phyloP scores from a whole-genome alignment of 495 filamentous ascomycete species.

The Hypoxylon crocopeplum region DNA sequence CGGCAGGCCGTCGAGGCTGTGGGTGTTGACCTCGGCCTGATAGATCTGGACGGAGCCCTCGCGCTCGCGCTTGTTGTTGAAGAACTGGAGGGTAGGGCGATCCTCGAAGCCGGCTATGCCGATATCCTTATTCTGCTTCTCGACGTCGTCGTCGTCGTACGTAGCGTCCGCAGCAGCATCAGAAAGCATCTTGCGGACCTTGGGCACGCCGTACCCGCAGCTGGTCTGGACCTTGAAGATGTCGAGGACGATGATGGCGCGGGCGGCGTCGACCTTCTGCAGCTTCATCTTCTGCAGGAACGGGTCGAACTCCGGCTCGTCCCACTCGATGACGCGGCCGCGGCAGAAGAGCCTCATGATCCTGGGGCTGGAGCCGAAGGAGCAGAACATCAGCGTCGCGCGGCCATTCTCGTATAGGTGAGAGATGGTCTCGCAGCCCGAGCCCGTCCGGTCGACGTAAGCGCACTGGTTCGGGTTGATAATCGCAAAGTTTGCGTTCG shows the following conservation, averaged over 20 bases:
- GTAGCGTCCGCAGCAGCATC: constrained; percentile 19
- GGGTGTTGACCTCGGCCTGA: constrained; percentile 54
- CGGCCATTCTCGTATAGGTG: constrained; percentile 70
- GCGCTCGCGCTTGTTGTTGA: constrained; percentile 47
- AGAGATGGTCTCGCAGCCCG: constrained; percentile 65
- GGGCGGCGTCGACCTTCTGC: constrained; percentile 45
- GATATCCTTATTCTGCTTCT: constrained; percentile 11
- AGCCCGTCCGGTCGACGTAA: constrained; percentile 53
- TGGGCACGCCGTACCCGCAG: constrained; percentile 64
- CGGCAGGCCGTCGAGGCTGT: constrained; percentile 62
- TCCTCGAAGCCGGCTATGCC: constrained; percentile 45
- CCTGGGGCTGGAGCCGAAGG: constrained; percentile 59
- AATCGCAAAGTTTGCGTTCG: constrained; percentile 57
- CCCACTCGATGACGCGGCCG: constrained; percentile 59
- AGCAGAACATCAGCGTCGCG: constrained; percentile 67
- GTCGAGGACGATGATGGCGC: constrained; percentile 63
- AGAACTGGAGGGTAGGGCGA: constrained; percentile 55
- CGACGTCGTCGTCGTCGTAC: constrained; percentile 4
- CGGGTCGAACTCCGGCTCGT: constrained; percentile 45
- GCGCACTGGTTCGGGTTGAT: constrained; percentile 15
- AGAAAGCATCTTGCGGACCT: constrained; percentile 34
- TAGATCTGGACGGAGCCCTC: constrained; percentile 53
- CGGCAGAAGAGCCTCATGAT: constrained; percentile 66
- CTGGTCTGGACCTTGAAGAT: constrained; percentile 67
- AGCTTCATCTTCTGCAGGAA: constrained; percentile 42